Percentiles rank a stretch among this genome's conserved stretches.
Conservation (phyloP, 192 early-diverging fungal species). For the Backusella tuberculispora region DNA sequence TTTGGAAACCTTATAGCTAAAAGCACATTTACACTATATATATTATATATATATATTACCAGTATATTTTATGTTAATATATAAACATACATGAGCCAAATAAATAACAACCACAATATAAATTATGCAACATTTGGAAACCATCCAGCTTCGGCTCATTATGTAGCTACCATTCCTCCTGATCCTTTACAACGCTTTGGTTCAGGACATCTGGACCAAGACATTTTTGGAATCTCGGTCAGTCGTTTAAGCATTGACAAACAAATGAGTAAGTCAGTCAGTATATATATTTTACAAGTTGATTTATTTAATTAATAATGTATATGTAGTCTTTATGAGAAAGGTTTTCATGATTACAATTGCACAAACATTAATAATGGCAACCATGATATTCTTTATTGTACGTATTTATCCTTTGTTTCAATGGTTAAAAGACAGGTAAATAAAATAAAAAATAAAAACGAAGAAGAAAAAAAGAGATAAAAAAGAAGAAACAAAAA, state of each 20-base stretch:
- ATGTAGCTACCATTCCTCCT: not conserved
- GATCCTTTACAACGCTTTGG: conserved; percentile 27
- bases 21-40: too few relatives aligned
- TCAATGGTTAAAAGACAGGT: conserved; percentile 34
- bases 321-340: conserved; percentile 16
- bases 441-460: not conserved
- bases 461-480: too few relatives aligned
- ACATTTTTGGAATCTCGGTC: conserved; percentile 38
- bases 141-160: not conserved
- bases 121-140: not conserved
- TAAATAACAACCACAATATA: not conserved
- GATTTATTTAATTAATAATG: not conserved
- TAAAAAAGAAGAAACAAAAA: not conserved
- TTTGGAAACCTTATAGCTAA: too few relatives aligned
- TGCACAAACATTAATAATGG: conserved; percentile 16
- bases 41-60: too few relatives aligned
- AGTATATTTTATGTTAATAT: not conserved
- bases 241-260: conserved; percentile 18
- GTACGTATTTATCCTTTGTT: conserved; percentile 16
- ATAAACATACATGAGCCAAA: not conserved
- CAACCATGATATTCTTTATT: conserved; percentile 10
- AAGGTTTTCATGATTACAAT: conserved; percentile 20
- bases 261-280: conserved; percentile 35
- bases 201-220: conserved; percentile 33
- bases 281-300: not conserved